Percentiles rank a stretch among this genome's conserved stretches.
Conservation (phyloP, 331 rosid genomes). For the Malus hybrid region DNA sequence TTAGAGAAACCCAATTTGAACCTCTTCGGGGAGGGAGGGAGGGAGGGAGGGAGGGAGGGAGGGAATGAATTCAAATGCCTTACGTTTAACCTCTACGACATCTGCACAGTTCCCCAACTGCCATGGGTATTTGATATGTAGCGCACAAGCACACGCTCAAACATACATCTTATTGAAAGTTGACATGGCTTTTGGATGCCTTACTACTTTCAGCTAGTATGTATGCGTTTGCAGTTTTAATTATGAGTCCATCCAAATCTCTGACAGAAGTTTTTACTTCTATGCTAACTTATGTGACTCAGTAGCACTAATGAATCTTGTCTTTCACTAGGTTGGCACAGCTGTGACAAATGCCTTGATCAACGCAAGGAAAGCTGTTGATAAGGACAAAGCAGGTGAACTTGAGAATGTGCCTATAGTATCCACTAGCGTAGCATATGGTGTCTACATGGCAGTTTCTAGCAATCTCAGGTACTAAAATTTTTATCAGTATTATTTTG, state of each 20-base stretch:
- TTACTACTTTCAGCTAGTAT: not conserved
- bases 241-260: not conserved
- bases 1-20: too few relatives aligned
- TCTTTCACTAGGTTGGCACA: slow-evolving; percentile 67
- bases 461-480: slow-evolving; percentile 85
- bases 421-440: slow-evolving; percentile 88
- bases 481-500: not conserved
- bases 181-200: not conserved
- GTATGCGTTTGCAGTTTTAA: not conserved
- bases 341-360: slow-evolving; percentile 81
- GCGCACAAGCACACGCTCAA: not conserved
- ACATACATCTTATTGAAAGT: not conserved
- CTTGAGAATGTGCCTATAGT: slow-evolving; percentile 77
- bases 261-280: not conserved
- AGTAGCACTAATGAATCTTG: slow-evolving; percentile 6
- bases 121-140: not conserved
- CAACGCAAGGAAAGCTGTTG: slow-evolving; percentile 77
- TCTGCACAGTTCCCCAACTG: not conserved
- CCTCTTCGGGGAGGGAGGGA: too few relatives aligned
- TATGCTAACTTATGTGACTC: not conserved
- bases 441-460: slow-evolving; percentile 94
- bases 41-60: too few relatives aligned
- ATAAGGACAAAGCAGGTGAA: slow-evolving; percentile 56
- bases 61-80: too few relatives aligned
- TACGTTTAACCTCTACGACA: too few relatives aligned